These are phyloP conservation scores for Murraya koenigii DNA, from an alignment of 345 rosid genomes.

Conservation along the genomic window DNA sequence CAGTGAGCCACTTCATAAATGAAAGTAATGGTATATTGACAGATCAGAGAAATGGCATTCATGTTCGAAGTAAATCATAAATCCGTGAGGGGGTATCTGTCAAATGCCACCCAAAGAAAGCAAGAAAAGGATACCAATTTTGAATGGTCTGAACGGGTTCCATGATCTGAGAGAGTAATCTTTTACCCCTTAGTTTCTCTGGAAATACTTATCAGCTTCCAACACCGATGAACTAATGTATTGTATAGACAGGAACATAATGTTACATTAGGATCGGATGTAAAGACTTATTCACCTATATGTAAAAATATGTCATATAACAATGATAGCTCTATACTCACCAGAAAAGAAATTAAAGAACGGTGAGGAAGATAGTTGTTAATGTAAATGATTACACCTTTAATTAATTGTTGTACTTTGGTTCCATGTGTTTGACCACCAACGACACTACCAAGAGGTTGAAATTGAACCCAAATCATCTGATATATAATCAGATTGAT, in stretches of 20 bases:
- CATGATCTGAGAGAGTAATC: conserved; percentile 19
- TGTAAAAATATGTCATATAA: too few relatives aligned
- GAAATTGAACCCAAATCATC: too few relatives aligned
- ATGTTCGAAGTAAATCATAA: conserved; percentile 54
- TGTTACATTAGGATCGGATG: neutral
- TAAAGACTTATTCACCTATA: neutral
- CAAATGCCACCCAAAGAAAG: conserved; percentile 22
- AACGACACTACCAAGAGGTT: too few relatives aligned
- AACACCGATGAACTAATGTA: neutral
- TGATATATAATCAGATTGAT: too few relatives aligned
- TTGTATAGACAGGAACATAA: neutral
- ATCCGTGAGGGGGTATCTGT: conserved; percentile 44
- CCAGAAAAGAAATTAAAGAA: neutral
- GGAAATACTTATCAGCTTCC: neutral
- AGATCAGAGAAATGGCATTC: conserved; percentile 61
- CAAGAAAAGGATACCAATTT: conserved; percentile 30
- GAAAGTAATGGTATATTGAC: conserved; percentile 24
- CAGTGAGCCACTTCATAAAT: neutral
- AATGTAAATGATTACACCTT: neutral
- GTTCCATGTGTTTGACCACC: too few relatives aligned
- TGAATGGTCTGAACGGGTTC: conserved; percentile 38
- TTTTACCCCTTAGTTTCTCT: neutral
- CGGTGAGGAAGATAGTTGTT: neutral
- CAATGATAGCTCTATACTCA: neutral
- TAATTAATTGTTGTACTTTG: too few relatives aligned